These are phyloP conservation scores for Pseudodiploospora longispora DNA, from an alignment of 2,329 filamentous ascomycete genomes.

Conservation along the genomic window DNA sequence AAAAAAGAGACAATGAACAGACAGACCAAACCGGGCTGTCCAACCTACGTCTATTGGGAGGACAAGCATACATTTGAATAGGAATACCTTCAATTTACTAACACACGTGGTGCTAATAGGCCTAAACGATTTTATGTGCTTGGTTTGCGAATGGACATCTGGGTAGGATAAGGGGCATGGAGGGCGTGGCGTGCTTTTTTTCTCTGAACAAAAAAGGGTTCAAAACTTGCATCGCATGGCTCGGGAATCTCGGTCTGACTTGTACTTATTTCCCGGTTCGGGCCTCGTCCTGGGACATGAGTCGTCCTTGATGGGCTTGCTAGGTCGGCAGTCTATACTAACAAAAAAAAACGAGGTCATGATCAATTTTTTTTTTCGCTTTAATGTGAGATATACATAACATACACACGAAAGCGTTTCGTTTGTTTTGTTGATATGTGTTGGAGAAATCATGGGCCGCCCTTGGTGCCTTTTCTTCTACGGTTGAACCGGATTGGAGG, in stretches of 20 bases:
- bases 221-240: conserved; percentile 31
- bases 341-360: conserved; percentile 30
- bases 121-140: conserved; percentile 20
- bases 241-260: conserved; percentile 30
- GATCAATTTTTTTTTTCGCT: conserved; percentile 16
- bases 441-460: no score
- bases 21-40: neutral
- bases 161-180: conserved; percentile 27
- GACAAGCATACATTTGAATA: neutral
- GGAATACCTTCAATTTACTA: neutral
- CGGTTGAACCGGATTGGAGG: no score
- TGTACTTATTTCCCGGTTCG: conserved; percentile 29
- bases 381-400: no score
- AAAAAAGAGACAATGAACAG: neutral
- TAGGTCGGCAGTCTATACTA: conserved; percentile 22
- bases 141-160: conserved; percentile 21
- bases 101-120: conserved; percentile 11
- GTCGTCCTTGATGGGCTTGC: conserved; percentile 23
- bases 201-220: conserved; percentile 18
- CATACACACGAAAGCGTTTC: no score
- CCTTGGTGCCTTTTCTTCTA: no score
- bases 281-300: conserved; percentile 28
- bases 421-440: no score
- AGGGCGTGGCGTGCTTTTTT: conserved; percentile 30
- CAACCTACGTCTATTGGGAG: neutral